phyloP scores from a whole-genome alignment of 2,329 filamentous ascomycete genomes.

The Juglanconis juglandina region DNA sequence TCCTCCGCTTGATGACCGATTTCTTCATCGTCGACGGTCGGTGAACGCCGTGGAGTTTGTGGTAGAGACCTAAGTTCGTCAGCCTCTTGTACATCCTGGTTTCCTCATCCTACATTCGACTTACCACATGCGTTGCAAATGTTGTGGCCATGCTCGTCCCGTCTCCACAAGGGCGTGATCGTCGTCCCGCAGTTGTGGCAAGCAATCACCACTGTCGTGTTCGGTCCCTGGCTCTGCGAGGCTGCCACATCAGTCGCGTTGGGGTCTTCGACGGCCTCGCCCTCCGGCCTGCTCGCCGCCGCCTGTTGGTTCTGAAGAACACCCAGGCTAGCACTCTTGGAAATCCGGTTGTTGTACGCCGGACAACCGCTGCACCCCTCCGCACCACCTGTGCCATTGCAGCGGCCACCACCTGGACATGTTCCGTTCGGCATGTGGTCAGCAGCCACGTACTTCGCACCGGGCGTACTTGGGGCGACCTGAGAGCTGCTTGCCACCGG shows the following conservation, averaged over 20 bases:
- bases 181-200: slow-evolving; percentile 98
- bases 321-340: slow-evolving; percentile 75
- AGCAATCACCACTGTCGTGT: slow-evolving; percentile 71
- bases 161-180: slow-evolving; percentile 91
- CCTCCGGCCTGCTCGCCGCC: slow-evolving; percentile 22
- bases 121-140: slow-evolving; percentile 98
- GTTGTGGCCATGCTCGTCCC: slow-evolving; percentile 90
- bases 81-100: slow-evolving; percentile 17
- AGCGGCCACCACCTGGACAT: slow-evolving; percentile 89
- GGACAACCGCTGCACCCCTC: slow-evolving; percentile 94
- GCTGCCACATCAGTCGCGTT: slow-evolving; percentile 49
- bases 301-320: slow-evolving; percentile 44
- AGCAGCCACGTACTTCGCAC: slow-evolving; percentile 71
- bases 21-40: slow-evolving; percentile 99
- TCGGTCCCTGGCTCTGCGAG: slow-evolving; percentile 38
- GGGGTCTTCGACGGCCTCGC: slow-evolving; percentile 31
- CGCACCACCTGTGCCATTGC: slow-evolving; percentile 93
- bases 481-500: slow-evolving; percentile 36
- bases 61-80: slow-evolving; percentile 70
- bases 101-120: slow-evolving; percentile 31
- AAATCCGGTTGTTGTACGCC: slow-evolving; percentile 93
- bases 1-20: slow-evolving; percentile 90
- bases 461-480: slow-evolving; percentile 37
- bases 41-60: slow-evolving; percentile 92
- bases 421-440: slow-evolving; percentile 77